Conservation (phyloP, 305 asterid species). For the Fraxinus greggii region DNA sequence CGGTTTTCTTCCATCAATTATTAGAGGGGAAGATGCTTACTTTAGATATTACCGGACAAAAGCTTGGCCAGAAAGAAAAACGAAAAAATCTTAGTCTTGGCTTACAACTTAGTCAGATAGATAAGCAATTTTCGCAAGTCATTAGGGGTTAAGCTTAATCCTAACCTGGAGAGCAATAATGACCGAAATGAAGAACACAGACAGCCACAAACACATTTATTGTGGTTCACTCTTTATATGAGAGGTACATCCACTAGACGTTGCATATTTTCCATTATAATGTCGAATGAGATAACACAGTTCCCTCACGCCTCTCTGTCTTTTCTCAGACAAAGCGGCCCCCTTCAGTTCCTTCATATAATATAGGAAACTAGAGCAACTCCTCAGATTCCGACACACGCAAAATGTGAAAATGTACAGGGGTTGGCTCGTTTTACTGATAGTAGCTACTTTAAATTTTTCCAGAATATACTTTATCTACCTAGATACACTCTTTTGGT, state of each 20-base stretch:
- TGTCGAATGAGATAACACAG: neutral
- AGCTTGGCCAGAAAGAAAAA: neutral
- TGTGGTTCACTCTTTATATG: neutral
- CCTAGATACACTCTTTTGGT: neutral
- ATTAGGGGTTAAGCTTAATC: neutral
- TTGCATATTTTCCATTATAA: neutral
- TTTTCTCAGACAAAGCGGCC: neutral
- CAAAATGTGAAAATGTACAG: neutral
- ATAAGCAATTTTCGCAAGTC: neutral
- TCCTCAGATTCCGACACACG: neutral
- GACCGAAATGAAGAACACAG: neutral
- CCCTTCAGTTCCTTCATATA: neutral
- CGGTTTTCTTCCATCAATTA: conserved; percentile 10
- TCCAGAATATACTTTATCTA: neutral
- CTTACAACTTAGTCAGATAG: neutral
- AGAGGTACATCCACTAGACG: neutral
- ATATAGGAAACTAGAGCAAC: neutral
- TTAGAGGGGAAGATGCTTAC: neutral
- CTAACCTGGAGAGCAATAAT: neutral
- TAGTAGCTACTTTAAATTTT: neutral
- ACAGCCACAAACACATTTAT: neutral
- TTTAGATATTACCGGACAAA: neutral
- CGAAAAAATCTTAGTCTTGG: neutral
- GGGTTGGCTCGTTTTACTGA: neutral
- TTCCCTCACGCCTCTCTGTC: neutral